Evolutionary conservation across 2,329 filamentous ascomycete genomes (phyloP), one percentile per base, ranked within the genome.

Genomic region (Fusarium piperis): DNA sequence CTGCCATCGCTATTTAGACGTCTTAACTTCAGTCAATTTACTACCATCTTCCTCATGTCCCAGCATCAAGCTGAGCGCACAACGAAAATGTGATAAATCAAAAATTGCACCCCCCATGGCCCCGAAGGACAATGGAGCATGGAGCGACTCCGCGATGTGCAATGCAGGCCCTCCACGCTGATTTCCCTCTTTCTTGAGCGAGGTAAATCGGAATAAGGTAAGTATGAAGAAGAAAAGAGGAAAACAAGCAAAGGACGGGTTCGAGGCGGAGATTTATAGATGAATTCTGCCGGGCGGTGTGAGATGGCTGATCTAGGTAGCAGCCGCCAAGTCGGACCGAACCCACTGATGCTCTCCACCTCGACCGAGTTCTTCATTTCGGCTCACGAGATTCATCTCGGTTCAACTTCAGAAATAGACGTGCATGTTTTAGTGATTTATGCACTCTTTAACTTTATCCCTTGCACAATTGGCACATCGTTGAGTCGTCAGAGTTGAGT

Each of bases 101-200:
- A 87, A 87, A 87, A 86, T 87, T 87, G 46, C 84, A 81, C 82
- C 81, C 79, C 80, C 83, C 80, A 86, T 84, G 85, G 84, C 83
- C 84, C 83, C 85, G 83, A 86, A 86, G 83, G 84, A 84, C 84
- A 86, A 85, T 86, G 80, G 81, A 86, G 81, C 73, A 75, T 77
- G 78, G 81, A 82, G 78, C 79, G 81, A 85, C 84, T 80, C 85
- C 85, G 82, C 85, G 84, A 76, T 85, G 85, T 87, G 85, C 85
- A 85, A 87, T 87, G 85, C 85, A 87, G 85, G 84, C 82, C 80
- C 83, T 79, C 82, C 81, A 78, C 76, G 78, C 81, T 86, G 80
- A 80, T 76, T 68, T 64, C 77, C 75, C 78, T 80, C 72, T 80
- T 81, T 85, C 83, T 77, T 86, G 85, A 87, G 78, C 85, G 78